Percentiles rank a stretch among this genome's conserved stretches.
phyloP scores from a whole-genome alignment of 768 basidiomycete genomes.

The Russula sp. region DNA sequence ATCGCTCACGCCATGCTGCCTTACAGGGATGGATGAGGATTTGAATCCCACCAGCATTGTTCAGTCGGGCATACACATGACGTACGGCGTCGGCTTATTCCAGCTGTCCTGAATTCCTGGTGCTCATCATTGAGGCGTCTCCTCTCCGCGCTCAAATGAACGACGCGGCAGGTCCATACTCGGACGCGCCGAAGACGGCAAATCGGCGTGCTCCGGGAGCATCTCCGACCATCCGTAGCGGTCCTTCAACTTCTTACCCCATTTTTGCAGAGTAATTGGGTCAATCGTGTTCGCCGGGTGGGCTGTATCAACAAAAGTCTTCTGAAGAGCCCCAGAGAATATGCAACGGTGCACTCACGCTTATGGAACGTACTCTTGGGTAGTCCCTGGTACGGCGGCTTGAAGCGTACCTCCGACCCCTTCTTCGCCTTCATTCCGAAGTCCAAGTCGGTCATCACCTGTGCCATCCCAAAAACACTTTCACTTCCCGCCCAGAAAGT shows the following conservation, averaged over 20 bases:
- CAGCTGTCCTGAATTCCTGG: not conserved
- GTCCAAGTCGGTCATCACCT: slow-evolving; percentile 31
- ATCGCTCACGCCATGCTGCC: too few species aligned
- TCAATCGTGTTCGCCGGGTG: slow-evolving; percentile 31
- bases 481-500: not conserved
- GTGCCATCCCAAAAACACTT: not conserved
- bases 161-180: too few species aligned
- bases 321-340: not conserved
- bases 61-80: not conserved
- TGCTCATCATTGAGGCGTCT: not conserved
- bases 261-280: slow-evolving; percentile 26
- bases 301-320: slow-evolving; percentile 17
- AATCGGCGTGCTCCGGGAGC: slow-evolving; percentile 19
- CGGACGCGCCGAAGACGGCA: not conserved
- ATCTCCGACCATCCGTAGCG: slow-evolving; percentile 30
- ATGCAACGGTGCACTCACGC: slow-evolving; percentile 19
- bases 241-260: slow-evolving; percentile 27
- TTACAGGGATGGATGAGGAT: too few species aligned
- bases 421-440: slow-evolving; percentile 29
- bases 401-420: slow-evolving; percentile 31
- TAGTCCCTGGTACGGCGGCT: slow-evolving; percentile 27
- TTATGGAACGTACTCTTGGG: slow-evolving; percentile 31
- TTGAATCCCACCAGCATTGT: too few species aligned
- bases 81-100: not conserved
- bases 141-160: not conserved